Conservation (phyloP, 371 early-diverging fungal species). For the Actinomucor elegans region DNA sequence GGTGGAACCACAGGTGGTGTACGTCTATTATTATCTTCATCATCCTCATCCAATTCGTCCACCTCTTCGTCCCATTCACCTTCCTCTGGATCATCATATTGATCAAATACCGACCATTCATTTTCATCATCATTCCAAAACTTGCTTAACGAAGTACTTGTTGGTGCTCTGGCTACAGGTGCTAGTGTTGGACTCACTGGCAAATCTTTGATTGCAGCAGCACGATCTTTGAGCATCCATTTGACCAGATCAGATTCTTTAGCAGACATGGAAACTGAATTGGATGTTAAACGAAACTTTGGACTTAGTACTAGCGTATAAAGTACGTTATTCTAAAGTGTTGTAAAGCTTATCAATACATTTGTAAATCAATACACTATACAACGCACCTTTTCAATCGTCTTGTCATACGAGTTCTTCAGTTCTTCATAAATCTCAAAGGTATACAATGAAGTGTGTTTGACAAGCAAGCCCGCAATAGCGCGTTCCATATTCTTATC, state of each 20-base stretch:
- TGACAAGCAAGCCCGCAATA: background rate
- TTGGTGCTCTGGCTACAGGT: too few relatives aligned
- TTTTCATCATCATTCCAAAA: too few relatives aligned
- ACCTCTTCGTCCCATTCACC: too few relatives aligned
- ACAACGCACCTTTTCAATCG: slow-evolving; percentile 8
- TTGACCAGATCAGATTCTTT: slow-evolving; percentile 14
- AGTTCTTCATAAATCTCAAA: slow-evolving; percentile 1
- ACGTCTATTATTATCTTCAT: too few relatives aligned
- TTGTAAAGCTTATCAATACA: too few relatives aligned
- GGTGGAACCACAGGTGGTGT: background rate
- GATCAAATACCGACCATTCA: too few relatives aligned
- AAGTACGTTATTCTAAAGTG: slow-evolving; percentile 17
- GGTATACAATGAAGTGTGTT: background rate
- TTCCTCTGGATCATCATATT: too few relatives aligned
- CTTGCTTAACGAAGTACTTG: too few relatives aligned
- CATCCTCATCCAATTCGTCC: too few relatives aligned
- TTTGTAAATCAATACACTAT: background rate
- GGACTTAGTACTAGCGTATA: slow-evolving; percentile 26
- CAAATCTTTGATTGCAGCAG: background rate
- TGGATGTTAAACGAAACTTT: slow-evolving; percentile 18
- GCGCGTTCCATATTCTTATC: slow-evolving; percentile 9
- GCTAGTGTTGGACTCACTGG: too few relatives aligned
- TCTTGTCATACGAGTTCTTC: background rate
- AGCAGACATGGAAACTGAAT: slow-evolving; percentile 10
- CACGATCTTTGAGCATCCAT: slow-evolving; percentile 15